Conservation (phyloP, 2,329 filamentous ascomycete genomes). For the Pseudogymnoascus sp. region DNA sequence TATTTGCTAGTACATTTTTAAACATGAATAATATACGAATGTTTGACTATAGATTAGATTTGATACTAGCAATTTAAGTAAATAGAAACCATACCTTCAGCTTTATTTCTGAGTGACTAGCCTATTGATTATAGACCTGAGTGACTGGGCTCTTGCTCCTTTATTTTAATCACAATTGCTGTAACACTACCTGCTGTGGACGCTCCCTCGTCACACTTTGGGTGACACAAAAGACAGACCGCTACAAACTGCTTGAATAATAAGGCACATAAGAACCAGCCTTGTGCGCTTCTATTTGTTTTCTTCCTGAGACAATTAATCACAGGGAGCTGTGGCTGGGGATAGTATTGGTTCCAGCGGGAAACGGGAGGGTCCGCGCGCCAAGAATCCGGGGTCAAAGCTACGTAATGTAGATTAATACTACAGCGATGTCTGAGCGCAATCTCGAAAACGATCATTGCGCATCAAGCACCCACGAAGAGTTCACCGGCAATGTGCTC, state of each 20-base stretch:
- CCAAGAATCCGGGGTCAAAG: slow-evolving; percentile 6
- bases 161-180: neutral
- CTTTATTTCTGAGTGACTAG: neutral
- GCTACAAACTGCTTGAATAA: neutral
- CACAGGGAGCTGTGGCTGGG: neutral
- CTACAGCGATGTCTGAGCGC: neutral
- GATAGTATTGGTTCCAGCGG: neutral
- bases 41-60: neutral
- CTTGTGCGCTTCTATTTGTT: neutral
- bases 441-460: neutral
- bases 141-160: neutral
- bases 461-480: neutral
- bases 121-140: neutral
- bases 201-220: neutral
- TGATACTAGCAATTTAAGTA: neutral
- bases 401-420: neutral
- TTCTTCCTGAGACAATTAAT: neutral
- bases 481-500: slow-evolving; percentile 1
- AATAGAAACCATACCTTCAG: neutral
- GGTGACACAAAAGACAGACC: neutral
- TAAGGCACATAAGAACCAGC: neutral
- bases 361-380: neutral
- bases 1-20: neutral
- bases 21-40: neutral
- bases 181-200: neutral